Base-by-base conservation (phyloP, 1,139 yeast genomes). In the Geotrichum europaeum region DNA sequence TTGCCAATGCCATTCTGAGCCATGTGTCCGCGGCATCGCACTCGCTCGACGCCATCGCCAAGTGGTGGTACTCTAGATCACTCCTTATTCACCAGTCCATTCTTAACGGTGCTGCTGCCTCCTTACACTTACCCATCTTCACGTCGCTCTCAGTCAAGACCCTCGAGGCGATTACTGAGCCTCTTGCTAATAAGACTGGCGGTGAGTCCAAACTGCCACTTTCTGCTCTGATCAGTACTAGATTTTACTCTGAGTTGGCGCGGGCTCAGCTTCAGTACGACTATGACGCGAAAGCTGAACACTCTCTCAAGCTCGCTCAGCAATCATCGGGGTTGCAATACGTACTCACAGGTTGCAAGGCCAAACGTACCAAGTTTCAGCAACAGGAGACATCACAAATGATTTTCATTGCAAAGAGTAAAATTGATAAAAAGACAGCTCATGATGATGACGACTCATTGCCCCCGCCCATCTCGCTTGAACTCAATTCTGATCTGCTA, bases 341-440 rank as follows among this genome's bases (percentile, higher is more conserved):
- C 64, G 81, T 86, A 0, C 75, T 92, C 56, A 87, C 97, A 1
- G 99, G 99, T 65, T 89, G 94, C 56, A 84, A 85, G 67, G 97
- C 96, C 5, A 88, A 86, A 70, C 80, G 95, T 71, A 92, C 99
- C 3, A 89, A 89, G 72, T 89, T 78, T 70, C 99, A 94, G 74
- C 81, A 80, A 54, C 81, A 79, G 55, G 84, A 85, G 30, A 82
- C 88, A 18, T 82, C 97, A 0, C 84, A 90, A 55, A 80, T 94
- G 65, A 81, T 92, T n/a, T 82, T 91, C 36, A 75, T 92, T 47
- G 98, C 98, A 0, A 82, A 82, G 66, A 83, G 87, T 64, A 69
- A 72, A 36, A 73, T 72, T 30, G 60, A 69, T 13, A 72, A 70
- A 10, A 49, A 59, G 6, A 64, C 63, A 18, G 73, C 71, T n/a